Conservation (phyloP, 2,329 filamentous ascomycete genomes). For the Calonectria hongkongensis region DNA sequence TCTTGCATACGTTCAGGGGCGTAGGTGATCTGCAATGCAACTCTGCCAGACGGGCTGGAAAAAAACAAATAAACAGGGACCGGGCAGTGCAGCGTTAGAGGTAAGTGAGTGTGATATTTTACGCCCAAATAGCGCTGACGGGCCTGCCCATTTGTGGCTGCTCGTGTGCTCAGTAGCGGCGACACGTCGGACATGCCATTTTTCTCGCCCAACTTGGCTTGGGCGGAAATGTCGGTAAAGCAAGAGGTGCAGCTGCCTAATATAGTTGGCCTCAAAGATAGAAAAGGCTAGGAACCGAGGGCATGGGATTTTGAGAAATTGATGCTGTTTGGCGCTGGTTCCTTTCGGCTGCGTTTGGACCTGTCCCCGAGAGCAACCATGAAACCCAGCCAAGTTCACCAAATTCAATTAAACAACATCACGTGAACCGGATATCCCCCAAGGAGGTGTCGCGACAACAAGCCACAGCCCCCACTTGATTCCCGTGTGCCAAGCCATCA, state of each 20-base stretch:
- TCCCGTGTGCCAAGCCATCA: constrained; percentile 13
- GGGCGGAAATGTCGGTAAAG: constrained; percentile 13
- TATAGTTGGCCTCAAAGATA: not conserved
- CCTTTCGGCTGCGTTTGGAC: constrained; percentile 1
- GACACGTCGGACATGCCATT: constrained; percentile 11
- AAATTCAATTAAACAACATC: constrained; percentile 18
- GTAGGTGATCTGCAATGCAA: not conserved
- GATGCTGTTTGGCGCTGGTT: too few species aligned
- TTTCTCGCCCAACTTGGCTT: constrained; percentile 7
- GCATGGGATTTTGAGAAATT: not conserved
- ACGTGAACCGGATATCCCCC: constrained; percentile 7
- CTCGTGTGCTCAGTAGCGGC: constrained; percentile 12
- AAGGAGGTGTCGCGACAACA: not conserved
- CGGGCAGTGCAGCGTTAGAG: constrained; percentile 13
- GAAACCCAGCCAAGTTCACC: not conserved
- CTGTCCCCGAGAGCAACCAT: not conserved
- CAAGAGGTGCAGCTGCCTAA: not conserved
- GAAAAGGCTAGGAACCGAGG: not conserved
- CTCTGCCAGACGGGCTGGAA: constrained; percentile 3
- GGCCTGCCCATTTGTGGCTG: constrained; percentile 9
- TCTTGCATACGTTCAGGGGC: too few species aligned
- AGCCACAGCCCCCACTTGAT: constrained; percentile 22
- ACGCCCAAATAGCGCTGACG: not conserved
- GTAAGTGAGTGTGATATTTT: not conserved
- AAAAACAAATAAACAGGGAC: constrained; percentile 11